Base-by-base conservation (phyloP, 2,329 filamentous ascomycete genomes). In the Exophiala sideris region DNA sequence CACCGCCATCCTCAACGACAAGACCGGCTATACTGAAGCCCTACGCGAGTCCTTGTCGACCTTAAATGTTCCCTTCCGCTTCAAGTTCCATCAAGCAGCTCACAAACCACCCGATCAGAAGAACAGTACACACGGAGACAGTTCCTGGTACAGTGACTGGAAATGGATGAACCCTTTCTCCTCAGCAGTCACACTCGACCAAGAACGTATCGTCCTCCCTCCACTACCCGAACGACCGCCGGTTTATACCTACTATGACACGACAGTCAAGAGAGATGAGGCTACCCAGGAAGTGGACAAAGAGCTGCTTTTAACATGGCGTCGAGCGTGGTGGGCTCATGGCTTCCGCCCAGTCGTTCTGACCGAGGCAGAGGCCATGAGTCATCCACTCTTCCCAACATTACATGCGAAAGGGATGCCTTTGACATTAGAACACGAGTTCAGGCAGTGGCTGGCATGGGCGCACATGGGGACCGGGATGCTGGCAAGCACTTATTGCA, bases 151-250 rank as follows among this genome's bases (percentile, higher is more conserved):
- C 72, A 85, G 83, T 60, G 86, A 95, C 70, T 95, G 87, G 85
- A 89, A 87, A 68, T 97, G 91, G 91, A 79, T 89, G 64, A 88
- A 88, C 57, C 89, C 91, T 2, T 97, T 96, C 70, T 96, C 91
- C 14, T 91, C 85, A 40, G 82, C 84, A 12, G 78, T 94, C 54
- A 84, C 83, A 0, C 79, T 94, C 52, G 91, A 96, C 66, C 88
- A 95, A 69, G 87, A 88, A 65, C 81, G 90, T 50, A 86, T 88
- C 6, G 81, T 97, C 50, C 83, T 97, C 2, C 94, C 94, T 44
- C 88, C 89, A 2, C 75, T 95, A 24, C 73, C 70, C 44, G 75
- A 81, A 32, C 82, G 92, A 18, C 84, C 87, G 20, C 79, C 84
- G 1, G 85, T 97, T 50, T 97, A 96, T 72, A 96, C 91, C 60